Percentiles rank a stretch among this genome's conserved stretches.
Conservation (phyloP, 495 filamentous ascomycete genomes). For the Neurospora sp. region DNA sequence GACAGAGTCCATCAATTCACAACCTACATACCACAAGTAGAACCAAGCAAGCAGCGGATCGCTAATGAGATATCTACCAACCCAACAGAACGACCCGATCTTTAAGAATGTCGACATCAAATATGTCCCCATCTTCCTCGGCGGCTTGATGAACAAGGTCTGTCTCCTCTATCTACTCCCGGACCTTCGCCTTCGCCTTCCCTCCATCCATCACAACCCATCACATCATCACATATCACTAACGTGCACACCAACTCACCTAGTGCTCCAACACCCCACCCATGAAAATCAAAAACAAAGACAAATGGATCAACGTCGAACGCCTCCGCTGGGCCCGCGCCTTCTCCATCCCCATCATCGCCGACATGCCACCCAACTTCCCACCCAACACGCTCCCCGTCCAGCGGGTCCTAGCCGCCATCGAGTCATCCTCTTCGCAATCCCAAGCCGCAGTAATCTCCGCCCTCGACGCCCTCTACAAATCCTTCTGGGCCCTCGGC, state of each 20-base stretch:
- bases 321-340: conserved; percentile 49
- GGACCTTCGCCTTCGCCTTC: too few relatives aligned
- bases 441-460: conserved; percentile 32
- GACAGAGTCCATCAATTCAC: neutral
- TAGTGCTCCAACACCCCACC: conserved; percentile 52
- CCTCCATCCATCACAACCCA: too few relatives aligned
- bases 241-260: too few relatives aligned
- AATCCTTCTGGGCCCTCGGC: conserved; percentile 48
- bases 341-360: conserved; percentile 51
- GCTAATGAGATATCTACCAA: neutral
- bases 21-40: neutral
- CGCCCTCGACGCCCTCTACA: conserved; percentile 41
- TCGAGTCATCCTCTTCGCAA: conserved; percentile 6
- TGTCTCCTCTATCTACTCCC: neutral
- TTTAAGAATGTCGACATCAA: conserved; percentile 51
- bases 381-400: conserved; percentile 45
- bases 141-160: conserved; percentile 54
- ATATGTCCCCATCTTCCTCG: conserved; percentile 60
- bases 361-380: conserved; percentile 44
- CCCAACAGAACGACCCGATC: conserved; percentile 44
- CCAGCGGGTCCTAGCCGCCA: conserved; percentile 38
- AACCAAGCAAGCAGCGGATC: neutral
- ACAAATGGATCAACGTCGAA: conserved; percentile 49
- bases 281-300: conserved; percentile 62
- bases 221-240: too few relatives aligned